These are phyloP conservation scores for Infundibulicybe gibba DNA, from an alignment of 768 basidiomycete species.

Conservation along the genomic window DNA sequence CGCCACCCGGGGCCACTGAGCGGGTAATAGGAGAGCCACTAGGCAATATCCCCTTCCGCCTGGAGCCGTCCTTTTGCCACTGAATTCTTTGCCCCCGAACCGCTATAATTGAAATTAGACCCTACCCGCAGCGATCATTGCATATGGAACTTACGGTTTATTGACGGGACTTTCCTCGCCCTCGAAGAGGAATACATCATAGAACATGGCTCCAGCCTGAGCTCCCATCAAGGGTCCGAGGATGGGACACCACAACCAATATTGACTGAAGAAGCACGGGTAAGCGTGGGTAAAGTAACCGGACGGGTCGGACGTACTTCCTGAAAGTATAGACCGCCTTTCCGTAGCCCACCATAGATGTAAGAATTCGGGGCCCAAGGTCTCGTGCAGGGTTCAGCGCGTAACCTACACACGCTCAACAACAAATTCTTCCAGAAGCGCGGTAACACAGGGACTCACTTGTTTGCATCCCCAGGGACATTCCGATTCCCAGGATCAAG, in stretches of 20 bases:
- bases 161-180: slow-evolving; percentile 53
- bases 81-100: background rate
- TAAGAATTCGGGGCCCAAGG: slow-evolving; percentile 63
- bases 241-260: slow-evolving; percentile 73
- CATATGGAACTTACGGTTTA: slow-evolving; percentile 32
- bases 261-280: slow-evolving; percentile 43
- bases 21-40: too few relatives aligned
- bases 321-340: slow-evolving; percentile 36
- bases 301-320: slow-evolving; percentile 29
- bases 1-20: too few relatives aligned
- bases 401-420: slow-evolving; percentile 19
- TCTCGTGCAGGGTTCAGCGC: slow-evolving; percentile 35
- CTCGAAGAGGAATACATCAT: slow-evolving; percentile 59
- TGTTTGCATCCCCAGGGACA: slow-evolving; percentile 64
- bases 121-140: background rate
- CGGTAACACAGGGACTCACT: slow-evolving; percentile 13
- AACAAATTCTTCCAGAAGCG: background rate
- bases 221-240: slow-evolving; percentile 60
- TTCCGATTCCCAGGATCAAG: slow-evolving; percentile 52
- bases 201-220: slow-evolving; percentile 50
- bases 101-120: background rate
- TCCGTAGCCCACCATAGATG: slow-evolving; percentile 72
- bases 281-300: slow-evolving; percentile 1
- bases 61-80: too few relatives aligned
- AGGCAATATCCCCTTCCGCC: too few relatives aligned